Conservation (phyloP, 176 grass and related monocot genomes). For the Avena eriantha region DNA sequence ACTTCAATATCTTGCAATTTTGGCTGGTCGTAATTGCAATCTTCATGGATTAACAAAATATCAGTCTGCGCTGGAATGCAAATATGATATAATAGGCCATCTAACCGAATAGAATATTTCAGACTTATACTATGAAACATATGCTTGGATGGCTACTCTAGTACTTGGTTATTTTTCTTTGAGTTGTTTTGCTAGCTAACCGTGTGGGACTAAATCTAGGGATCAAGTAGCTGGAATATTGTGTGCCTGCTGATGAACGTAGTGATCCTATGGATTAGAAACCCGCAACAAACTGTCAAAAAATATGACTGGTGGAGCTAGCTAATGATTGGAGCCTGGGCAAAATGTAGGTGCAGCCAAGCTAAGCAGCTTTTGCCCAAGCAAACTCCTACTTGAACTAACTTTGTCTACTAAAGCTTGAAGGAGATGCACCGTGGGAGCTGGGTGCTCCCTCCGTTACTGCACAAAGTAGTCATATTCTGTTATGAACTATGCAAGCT, state of each 20-base stretch:
- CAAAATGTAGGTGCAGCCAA: no score
- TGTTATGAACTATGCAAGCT: neutral
- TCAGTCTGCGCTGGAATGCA: constrained; percentile 1
- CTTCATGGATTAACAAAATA: neutral
- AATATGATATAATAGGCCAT: constrained; percentile 29
- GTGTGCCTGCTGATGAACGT: neutral
- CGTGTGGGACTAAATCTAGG: neutral
- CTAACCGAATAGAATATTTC: neutral
- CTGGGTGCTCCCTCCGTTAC: no score
- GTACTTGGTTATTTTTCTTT: neutral
- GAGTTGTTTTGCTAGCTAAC: constrained; percentile 9
- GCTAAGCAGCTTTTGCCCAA: no score
- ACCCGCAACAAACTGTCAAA: neutral
- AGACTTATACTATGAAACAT: neutral
- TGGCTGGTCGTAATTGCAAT: constrained; percentile 23
- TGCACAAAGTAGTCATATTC: neutral
- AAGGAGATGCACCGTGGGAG: no score
- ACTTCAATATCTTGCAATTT: constrained; percentile 17
- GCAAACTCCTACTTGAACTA: no score
- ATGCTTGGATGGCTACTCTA: neutral
- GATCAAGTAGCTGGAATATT: constrained; percentile 27
- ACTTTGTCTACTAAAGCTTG: no score
- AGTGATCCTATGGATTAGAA: neutral
- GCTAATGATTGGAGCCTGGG: no score
- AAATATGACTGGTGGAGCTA: neutral